Base-by-base conservation (phyloP, 768 basidiomycete species). In the Cantharellus anzutake region DNA sequence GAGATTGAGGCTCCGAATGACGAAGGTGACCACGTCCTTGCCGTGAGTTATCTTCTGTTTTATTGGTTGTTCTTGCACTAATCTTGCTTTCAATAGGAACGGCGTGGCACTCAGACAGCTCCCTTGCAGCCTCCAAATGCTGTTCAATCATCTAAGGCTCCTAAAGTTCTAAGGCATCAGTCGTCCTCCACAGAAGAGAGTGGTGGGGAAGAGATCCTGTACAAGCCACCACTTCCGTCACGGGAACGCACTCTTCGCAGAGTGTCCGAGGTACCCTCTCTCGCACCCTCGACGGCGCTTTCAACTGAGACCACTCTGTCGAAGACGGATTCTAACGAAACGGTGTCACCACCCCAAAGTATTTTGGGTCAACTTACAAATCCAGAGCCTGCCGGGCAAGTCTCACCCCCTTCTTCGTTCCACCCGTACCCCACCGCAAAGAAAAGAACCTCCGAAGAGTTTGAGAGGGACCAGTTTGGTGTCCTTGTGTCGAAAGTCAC, bases 201-300 rank as follows among this genome's bases (percentile, higher is more conserved):
- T 66, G 88, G 88, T 3, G 87, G 88, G 48, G 88, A 91, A 70
- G 88, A 91, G 70, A 90, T 91, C 61, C 72, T 91, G 37, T 91
- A 91, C 62, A 63, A 63, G 40, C 62, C 62, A 39, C 62, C 62
- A 5, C 14, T 51, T 7, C 61, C 52, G 14, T 48, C 44, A 11
- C 35, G 11, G 7, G 7, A 11, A 55, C 1, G 35, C 35, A 7
- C 7, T 11, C 52, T 14, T 37, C 52, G 11, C 7, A 11, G 29
- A 11, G 7, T 55, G 11, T 37, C 52, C 52, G 7, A 11, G 7
- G 38, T 1, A 11, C 7, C 7, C 35, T 11, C 52, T 37, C 14
- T 55, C 11, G 29, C 44, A 29, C 44, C 44, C 29, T 29, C 44
- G 11, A 11, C 44, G 11, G 11, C 44, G 0, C 11, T 29, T 29